phyloP scores from a whole-genome alignment of 345 rosid species.

The Abelmoschus esculentus region DNA sequence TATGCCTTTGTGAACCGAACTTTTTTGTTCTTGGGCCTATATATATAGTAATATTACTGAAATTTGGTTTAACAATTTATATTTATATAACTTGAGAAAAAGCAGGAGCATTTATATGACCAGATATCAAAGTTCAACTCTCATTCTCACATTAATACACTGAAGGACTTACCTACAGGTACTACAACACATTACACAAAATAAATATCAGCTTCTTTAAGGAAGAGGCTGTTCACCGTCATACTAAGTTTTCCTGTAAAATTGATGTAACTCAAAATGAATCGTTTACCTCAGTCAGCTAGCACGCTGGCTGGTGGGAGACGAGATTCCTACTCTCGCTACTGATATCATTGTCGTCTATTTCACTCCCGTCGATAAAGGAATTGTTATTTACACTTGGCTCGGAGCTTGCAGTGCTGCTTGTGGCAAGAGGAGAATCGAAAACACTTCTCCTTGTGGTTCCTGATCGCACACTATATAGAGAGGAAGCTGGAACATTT shows the following conservation, averaged over 20 bases:
- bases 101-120: too few species aligned
- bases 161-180: too few species aligned
- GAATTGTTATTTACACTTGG: conserved; percentile 56
- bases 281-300: conserved; percentile 11
- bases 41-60: too few species aligned
- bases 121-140: too few species aligned
- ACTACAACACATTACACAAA: too few species aligned
- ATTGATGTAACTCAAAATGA: background rate
- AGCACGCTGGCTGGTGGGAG: conserved; percentile 32
- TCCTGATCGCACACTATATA: conserved; percentile 65
- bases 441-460: conserved; percentile 48
- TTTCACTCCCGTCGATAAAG: conserved; percentile 43
- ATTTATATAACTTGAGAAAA: too few species aligned
- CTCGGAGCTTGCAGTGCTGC: conserved; percentile 74
- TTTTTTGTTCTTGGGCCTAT: too few species aligned
- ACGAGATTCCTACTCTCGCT: conserved; percentile 44
- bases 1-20: too few species aligned
- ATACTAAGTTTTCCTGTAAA: background rate
- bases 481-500: conserved; percentile 64
- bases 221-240: conserved; percentile 12
- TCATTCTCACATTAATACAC: too few species aligned
- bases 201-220: conserved; percentile 1
- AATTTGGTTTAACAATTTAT: too few species aligned
- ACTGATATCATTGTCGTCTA: conserved; percentile 42
- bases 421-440: conserved; percentile 69